Evolutionary conservation across 78 protist species (phyloP), one percentile per base, ranked within the genome.

Genomic region (Dictyostelium citrinum): DNA sequence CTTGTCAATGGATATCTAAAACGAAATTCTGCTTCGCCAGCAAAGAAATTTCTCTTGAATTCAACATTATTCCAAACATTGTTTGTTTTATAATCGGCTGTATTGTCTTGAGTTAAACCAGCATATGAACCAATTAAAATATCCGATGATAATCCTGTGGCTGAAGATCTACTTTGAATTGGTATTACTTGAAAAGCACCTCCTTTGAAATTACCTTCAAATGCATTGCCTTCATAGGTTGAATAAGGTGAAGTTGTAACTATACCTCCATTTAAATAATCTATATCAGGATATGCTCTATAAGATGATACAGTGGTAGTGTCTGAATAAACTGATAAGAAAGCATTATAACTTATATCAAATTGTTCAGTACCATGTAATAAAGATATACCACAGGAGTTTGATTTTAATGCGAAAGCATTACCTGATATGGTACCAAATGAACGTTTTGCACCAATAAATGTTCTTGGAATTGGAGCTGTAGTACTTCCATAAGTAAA

Each of bases 191-290:
- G 49, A 20, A 75, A 31, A 41, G 81, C 81, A 41, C 60, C 81
- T 6, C 58, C 81, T 17, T 41, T n/a, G 10, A 75, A 75, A 17
- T 0, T 41, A 41, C 81, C 81, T 41, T 75, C 81, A 39, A 75
- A 75, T n/a, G 58, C 81, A 75, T 75, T 75, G 1, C 31, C 35
- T 17, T 35, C 22, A 41, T 33, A 41, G 0, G 58, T 35, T 75
- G 81, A 35, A 43, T n/a, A 75, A 41, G 81, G 81, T 75, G 81
- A 75, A 17, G 81, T 37, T 41, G 60, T 75, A 41, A 33, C 6
- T 14, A 75, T 75, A 41, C 49, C 81, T 35, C 51, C 39, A 35
- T 71, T 29, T n/a, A 33, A 41, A 71, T 71, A 35, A 33, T 71
- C 45, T 12, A 35, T 29, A 71, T 71, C 39, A 11, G 78, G 78